Conservation (phyloP, 108 stramenopile genomes). For the Bacterosira constricta region DNA sequence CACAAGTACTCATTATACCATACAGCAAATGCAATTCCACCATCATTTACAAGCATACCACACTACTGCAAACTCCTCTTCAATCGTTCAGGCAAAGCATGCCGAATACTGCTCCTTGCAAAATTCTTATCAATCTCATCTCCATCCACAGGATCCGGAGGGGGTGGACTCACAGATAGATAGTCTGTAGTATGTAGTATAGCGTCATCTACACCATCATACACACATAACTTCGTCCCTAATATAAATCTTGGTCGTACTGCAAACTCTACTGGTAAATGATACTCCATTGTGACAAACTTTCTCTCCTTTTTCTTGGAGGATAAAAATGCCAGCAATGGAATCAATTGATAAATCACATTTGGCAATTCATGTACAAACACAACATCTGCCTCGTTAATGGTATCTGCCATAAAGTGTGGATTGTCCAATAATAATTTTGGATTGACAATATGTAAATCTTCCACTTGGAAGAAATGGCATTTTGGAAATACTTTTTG, state of each 20-base stretch:
- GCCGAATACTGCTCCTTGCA: too few relatives aligned
- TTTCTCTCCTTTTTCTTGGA: neutral
- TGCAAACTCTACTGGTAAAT: neutral
- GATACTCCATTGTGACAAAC: constrained; percentile 5
- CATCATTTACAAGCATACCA: too few relatives aligned
- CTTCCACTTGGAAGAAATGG: neutral
- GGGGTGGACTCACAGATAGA: too few relatives aligned
- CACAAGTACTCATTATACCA: too few relatives aligned
- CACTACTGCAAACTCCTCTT: too few relatives aligned
- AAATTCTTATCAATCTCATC: too few relatives aligned
- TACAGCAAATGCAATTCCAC: too few relatives aligned
- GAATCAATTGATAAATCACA: neutral
- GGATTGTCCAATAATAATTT: neutral
- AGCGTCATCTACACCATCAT: constrained; percentile 6
- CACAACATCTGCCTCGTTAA: neutral
- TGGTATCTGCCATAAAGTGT: neutral
- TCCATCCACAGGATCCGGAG: too few relatives aligned
- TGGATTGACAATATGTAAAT: neutral
- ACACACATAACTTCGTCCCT: constrained; percentile 4
- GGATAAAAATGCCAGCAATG: neutral
- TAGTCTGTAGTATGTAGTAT: too few relatives aligned
- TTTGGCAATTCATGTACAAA: neutral
- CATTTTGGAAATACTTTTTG: constrained; percentile 6
- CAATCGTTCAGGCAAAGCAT: too few relatives aligned
- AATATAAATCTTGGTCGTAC: neutral